phyloP scores from a whole-genome alignment of 129 eudicot genomes.

The Erigeron canadensis region DNA sequence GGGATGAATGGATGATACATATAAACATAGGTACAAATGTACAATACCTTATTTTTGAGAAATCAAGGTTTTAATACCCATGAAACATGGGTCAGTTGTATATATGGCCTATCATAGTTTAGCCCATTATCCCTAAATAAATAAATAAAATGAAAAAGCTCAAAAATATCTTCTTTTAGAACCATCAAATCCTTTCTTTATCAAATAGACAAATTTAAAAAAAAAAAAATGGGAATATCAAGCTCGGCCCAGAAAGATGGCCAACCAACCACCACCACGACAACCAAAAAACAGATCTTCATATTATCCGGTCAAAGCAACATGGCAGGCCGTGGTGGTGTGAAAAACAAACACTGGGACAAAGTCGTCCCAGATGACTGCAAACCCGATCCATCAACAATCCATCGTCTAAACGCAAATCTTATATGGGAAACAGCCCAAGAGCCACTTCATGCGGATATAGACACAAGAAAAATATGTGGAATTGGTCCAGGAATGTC shows the following conservation, averaged over 20 bases:
- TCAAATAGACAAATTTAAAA: neutral
- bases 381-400: slow-evolving; percentile 57
- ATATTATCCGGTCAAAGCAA: slow-evolving; percentile 94
- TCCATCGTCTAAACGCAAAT: slow-evolving; percentile 75
- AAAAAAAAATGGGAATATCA: slow-evolving; percentile 34
- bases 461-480: slow-evolving; percentile 61
- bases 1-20: too few relatives aligned
- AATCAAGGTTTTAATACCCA: too few relatives aligned
- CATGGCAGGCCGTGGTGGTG: slow-evolving; percentile 99
- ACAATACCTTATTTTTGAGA: too few relatives aligned
- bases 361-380: slow-evolving; percentile 61
- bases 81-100: too few relatives aligned
- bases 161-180: too few relatives aligned
- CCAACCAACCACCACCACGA: slow-evolving; percentile 27
- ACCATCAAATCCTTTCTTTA: slow-evolving; percentile 1
- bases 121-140: too few relatives aligned
- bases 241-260: slow-evolving; percentile 30
- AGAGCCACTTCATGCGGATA: slow-evolving; percentile 86
- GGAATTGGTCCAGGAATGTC: slow-evolving; percentile 95
- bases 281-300: slow-evolving; percentile 56
- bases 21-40: too few relatives aligned
- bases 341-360: slow-evolving; percentile 65
- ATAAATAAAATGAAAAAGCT: too few relatives aligned
- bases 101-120: too few relatives aligned
- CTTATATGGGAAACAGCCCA: slow-evolving; percentile 75